Evolutionary conservation across 106 monocot species (phyloP).

Genomic region (Iris macrosiphon): DNA sequence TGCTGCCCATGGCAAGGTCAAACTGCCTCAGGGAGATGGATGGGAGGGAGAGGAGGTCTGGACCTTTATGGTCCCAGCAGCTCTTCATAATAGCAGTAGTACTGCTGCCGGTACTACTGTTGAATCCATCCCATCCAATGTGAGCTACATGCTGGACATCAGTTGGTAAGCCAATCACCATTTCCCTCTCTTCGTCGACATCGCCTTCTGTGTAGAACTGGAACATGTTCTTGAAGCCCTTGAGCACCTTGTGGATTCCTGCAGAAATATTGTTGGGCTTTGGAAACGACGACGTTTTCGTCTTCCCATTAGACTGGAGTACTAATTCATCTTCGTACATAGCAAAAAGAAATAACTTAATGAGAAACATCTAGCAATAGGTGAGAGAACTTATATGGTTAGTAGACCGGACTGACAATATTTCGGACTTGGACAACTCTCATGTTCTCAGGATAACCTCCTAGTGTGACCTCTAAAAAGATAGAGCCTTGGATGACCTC

Average conservation of each 20-base stretch:
- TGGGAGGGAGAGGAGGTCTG: conserved; percentile 26
- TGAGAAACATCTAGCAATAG: neutral
- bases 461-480: too few relatives aligned
- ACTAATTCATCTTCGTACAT: neutral
- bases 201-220: conserved; percentile 30
- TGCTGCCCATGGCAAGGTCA: conserved; percentile 12
- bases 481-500: too few relatives aligned
- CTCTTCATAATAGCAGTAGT: conserved; percentile 30
- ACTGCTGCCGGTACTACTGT: conserved; percentile 13
- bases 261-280: conserved; percentile 16
- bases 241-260: conserved; percentile 41
- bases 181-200: conserved; percentile 47
- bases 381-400: neutral
- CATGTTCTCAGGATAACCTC: too few relatives aligned
- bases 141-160: conserved; percentile 66
- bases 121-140: conserved; percentile 53
- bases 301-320: neutral
- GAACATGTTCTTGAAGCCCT: conserved; percentile 60
- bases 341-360: neutral
- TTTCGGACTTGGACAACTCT: too few relatives aligned
- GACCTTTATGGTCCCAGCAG: too few relatives aligned
- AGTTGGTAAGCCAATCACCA: conserved; percentile 67
- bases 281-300: conserved; percentile 14
- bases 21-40: conserved; percentile 25
- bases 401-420: too few relatives aligned